Percentiles rank a stretch among this genome's conserved stretches.
Conservation (phyloP, 192 early-diverging fungal genomes). For the Entophlyctis helioformis region DNA sequence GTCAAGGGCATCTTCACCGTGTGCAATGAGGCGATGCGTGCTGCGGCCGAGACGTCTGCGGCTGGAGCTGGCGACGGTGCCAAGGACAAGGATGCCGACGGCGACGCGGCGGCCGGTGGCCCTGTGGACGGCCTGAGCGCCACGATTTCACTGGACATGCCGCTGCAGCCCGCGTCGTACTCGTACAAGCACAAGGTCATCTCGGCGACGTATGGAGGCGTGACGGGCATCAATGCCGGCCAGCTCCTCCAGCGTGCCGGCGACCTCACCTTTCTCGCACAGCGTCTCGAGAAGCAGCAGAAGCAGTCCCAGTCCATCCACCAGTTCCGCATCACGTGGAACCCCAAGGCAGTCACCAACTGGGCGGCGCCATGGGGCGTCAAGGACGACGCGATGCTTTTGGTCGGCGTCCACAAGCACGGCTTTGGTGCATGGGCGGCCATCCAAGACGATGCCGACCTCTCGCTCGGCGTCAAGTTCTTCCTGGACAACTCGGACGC, state of each 20-base stretch:
- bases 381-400: slow-evolving; percentile 89
- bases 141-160: no score
- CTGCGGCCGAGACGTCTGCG: slow-evolving; percentile 12
- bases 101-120: no score
- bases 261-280: slow-evolving; percentile 58
- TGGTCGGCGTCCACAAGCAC: slow-evolving; percentile 87
- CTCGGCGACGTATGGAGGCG: slow-evolving; percentile 61
- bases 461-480: slow-evolving; percentile 82
- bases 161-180: no score
- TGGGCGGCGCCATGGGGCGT: slow-evolving; percentile 77
- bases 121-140: no score
- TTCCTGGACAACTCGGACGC: slow-evolving; percentile 37
- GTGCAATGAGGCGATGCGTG: slow-evolving; percentile 45
- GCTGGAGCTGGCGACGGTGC: slow-evolving; percentile 15
- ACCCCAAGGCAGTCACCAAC: slow-evolving; percentile 70
- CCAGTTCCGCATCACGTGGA: slow-evolving; percentile 67
- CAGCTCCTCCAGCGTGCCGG: slow-evolving; percentile 60
- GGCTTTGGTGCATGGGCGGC: slow-evolving; percentile 82
- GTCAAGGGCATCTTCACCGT: slow-evolving; percentile 30
- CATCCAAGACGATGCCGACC: slow-evolving; percentile 65
- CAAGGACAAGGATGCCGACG: slow-evolving; percentile 19
- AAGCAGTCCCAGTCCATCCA: slow-evolving; percentile 34
- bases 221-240: slow-evolving; percentile 77
- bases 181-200: slow-evolving; percentile 58
- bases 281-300: no score